These are phyloP conservation scores for Tubosaeta sp. DNA, from an alignment of 768 basidiomycete species.

Conservation along the genomic window DNA sequence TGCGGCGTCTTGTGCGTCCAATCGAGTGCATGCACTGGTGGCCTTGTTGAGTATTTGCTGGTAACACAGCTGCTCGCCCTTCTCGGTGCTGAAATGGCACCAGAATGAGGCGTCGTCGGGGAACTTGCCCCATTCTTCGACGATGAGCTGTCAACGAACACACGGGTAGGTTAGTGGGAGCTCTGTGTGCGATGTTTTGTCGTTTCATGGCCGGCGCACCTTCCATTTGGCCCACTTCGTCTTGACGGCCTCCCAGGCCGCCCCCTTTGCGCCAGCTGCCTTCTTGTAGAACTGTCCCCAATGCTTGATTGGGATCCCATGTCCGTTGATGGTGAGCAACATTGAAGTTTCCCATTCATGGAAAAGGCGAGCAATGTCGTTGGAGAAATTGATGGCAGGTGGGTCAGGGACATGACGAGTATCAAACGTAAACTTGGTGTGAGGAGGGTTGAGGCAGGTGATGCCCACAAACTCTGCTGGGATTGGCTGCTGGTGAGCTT, in stretches of 20 bases:
- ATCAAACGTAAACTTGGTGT: neutral
- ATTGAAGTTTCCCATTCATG: neutral
- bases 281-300: slow-evolving; percentile 10
- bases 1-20: neutral
- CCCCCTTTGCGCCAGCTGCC: neutral
- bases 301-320: slow-evolving; percentile 9
- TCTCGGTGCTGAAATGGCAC: neutral
- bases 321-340: neutral
- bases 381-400: slow-evolving; percentile 1
- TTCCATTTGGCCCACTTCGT: slow-evolving; percentile 16
- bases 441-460: neutral
- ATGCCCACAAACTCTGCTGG: neutral
- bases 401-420: neutral
- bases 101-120: neutral
- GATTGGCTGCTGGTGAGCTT: neutral
- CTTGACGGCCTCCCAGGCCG: slow-evolving; percentile 12
- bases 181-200: too few relatives aligned
- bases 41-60: neutral
- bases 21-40: neutral
- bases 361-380: neutral
- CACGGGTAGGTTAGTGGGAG: too few relatives aligned
- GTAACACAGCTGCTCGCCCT: neutral
- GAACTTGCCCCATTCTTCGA: neutral
- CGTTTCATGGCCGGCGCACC: neutral
- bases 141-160: neutral